Evolutionary conservation across 2,329 filamentous ascomycete species (phyloP).

Genomic region (Fusarium denticulatum): DNA sequence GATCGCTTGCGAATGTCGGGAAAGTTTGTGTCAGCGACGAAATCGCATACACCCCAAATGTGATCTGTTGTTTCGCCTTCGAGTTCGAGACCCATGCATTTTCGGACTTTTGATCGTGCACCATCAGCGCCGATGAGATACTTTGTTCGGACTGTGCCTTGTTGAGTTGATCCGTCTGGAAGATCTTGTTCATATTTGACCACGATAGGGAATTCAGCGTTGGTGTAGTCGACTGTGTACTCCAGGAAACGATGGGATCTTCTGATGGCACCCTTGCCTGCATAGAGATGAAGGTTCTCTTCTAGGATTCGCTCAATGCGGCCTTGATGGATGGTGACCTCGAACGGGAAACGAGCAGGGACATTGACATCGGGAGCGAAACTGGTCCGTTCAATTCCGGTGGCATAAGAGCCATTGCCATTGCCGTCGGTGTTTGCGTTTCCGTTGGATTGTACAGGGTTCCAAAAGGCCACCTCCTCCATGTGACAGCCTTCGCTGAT

Average conservation of each 20-base stretch:
- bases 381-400: slow-evolving; percentile 12
- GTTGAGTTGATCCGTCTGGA: background rate
- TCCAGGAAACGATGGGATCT: slow-evolving; percentile 9
- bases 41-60: slow-evolving; percentile 21
- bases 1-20: slow-evolving; percentile 13
- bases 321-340: slow-evolving; percentile 17
- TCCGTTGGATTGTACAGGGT: background rate
- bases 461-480: slow-evolving; percentile 23
- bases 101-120: slow-evolving; percentile 2
- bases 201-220: background rate
- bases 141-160: background rate
- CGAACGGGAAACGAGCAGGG: slow-evolving; percentile 4
- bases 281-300: slow-evolving; percentile 10
- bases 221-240: background rate
- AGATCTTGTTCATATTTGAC: background rate
- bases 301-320: slow-evolving; percentile 16
- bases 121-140: slow-evolving; percentile 11
- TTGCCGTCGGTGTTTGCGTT: background rate
- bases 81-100: slow-evolving; percentile 17
- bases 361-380: slow-evolving; percentile 8
- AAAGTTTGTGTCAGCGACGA: slow-evolving; percentile 16
- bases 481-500: slow-evolving; percentile 18
- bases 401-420: background rate
- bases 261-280: background rate
- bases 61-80: slow-evolving; percentile 18